phyloP scores from a whole-genome alignment of 257 asterid species.

The Eustoma russellianum region DNA sequence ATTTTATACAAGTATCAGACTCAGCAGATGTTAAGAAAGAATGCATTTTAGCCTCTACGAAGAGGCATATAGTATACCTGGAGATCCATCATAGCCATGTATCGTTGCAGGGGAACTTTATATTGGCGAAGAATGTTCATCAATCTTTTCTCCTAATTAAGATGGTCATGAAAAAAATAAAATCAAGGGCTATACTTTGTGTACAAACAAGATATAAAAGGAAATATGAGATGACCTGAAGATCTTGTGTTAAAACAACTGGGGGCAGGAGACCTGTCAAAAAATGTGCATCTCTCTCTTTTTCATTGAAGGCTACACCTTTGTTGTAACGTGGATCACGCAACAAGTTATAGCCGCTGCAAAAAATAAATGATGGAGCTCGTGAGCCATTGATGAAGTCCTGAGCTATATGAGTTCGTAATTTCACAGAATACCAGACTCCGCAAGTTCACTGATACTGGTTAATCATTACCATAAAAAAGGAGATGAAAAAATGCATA shows the following conservation, averaged over 20 bases:
- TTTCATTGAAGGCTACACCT: conserved; percentile 75
- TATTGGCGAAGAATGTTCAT: conserved; percentile 67
- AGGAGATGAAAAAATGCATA: no score
- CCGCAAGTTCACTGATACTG: no score
- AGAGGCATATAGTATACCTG: conserved; percentile 56
- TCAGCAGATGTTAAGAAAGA: no score
- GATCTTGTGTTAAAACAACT: conserved; percentile 54
- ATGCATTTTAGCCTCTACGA: neutral
- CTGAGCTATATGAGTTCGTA: no score
- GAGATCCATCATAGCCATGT: conserved; percentile 97
- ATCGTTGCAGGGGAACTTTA: conserved; percentile 71
- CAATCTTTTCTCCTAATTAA: conserved; percentile 53
- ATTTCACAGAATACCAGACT: no score
- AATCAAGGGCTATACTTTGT: neutral
- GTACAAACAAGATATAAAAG: neutral
- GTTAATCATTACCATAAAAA: no score
- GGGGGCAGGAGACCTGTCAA: conserved; percentile 92
- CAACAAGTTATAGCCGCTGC: conserved; percentile 68
- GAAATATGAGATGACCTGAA: conserved; percentile 51
- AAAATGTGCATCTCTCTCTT: conserved; percentile 86
- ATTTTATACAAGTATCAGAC: no score
- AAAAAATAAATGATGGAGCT: neutral
- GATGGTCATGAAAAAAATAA: conserved; percentile 1
- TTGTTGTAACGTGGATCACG: conserved; percentile 91
- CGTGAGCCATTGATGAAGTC: neutral